Evolutionary conservation across 1,139 yeast genomes (phyloP), one percentile per base, ranked within the genome.

Genomic region (Blastobotrys apis): DNA sequence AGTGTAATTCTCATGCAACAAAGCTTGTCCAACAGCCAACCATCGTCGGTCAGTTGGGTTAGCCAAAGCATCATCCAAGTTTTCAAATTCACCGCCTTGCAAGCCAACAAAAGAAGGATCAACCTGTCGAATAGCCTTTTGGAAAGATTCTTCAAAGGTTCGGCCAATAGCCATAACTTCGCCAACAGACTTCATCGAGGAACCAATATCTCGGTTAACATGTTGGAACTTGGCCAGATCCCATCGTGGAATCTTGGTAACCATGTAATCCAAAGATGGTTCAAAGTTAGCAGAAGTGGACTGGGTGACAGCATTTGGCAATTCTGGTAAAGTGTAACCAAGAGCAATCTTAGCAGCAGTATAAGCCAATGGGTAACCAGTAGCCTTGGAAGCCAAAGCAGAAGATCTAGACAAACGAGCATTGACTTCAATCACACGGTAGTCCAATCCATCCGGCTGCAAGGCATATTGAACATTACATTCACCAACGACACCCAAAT

Each of bases 91-190:
- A 58, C 78, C 84, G 57, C 96, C 96, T 71, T 90, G 96, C 80
- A 92, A 84, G 45, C 98, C 97, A 60, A 86, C 65, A 57, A 78
- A 77, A 21, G 94, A 80, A 44, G 97, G 96, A 64, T 92, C 98
- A 53, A 90, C 88, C 71, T 90, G 95, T 72, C 98, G 82, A 58
- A 92, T 83, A 45, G 98, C 98, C 74, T 92, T 92, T 71, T 92
- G 98, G 76, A 92, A 83, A 13, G 97, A 85, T 69, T 92, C 98
- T 71, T 92, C 98, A 64, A 90, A 92, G 58, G 81, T 92, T 71
- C 98, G 83, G 61, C 98, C 98, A 64, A 92, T 92, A 45, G 97
- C 94, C 98, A 92, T 92, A 50, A 92, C 98, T 70, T 92, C 98
- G 67, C 98, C 98, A 48, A 92, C 98, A 38, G 97, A 90, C 70